Evolutionary conservation across 192 early-diverging fungal genomes (phyloP).

Genomic region (Coemansia sp.): DNA sequence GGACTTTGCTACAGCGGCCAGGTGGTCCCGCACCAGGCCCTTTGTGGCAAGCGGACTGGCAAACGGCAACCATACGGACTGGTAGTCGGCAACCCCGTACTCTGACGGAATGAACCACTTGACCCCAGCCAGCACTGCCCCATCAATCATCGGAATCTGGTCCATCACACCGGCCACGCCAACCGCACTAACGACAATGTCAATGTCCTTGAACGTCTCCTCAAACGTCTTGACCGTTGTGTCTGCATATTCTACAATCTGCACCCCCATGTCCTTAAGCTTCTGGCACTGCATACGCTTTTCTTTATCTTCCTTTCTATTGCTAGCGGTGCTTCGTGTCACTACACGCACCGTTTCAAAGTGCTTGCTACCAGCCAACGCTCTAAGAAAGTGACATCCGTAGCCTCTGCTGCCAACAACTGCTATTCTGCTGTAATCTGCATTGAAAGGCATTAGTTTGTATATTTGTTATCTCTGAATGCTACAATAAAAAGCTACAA

Average conservation of each 20-base stretch:
- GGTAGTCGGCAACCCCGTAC: constrained; percentile 38
- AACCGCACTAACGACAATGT: constrained; percentile 40
- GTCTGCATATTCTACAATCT: constrained; percentile 22
- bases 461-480: too few relatives aligned
- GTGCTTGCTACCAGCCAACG: constrained; percentile 12
- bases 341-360: constrained; percentile 36
- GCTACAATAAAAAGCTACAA: too few relatives aligned
- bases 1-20: constrained; percentile 9
- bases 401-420: constrained; percentile 46
- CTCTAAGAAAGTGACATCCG: constrained; percentile 32
- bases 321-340: constrained; percentile 15
- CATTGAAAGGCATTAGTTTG: background rate
- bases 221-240: constrained; percentile 11
- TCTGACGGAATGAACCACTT: constrained; percentile 52
- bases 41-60: constrained; percentile 38
- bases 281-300: constrained; percentile 21
- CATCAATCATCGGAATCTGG: constrained; percentile 47
- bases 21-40: constrained; percentile 20
- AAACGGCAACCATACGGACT: constrained; percentile 39
- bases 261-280: constrained; percentile 20
- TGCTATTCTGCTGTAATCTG: constrained; percentile 28
- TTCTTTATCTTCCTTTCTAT: background rate
- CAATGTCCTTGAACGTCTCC: constrained; percentile 24
- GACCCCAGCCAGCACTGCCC: constrained; percentile 32
- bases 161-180: constrained; percentile 16